Percentiles rank a stretch among this genome's conserved stretches.
These are phyloP conservation scores for Lodderomyces orthopsilosis DNA, from an alignment of 1,139 yeast species.

Conservation along the genomic window DNA sequence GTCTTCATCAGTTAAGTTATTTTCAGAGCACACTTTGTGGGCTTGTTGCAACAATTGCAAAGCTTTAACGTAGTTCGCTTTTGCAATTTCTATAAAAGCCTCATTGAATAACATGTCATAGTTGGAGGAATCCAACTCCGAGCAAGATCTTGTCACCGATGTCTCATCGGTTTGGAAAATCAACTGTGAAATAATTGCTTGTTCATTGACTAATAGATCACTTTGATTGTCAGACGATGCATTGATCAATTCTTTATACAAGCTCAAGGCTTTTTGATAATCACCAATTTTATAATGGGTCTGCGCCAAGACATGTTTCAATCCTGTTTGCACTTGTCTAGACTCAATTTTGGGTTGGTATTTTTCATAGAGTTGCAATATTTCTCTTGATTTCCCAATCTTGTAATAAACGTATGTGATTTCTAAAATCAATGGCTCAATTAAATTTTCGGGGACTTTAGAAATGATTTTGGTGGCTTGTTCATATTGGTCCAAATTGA, in stretches of 20 bases:
- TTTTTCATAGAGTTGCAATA: constrained; percentile 38
- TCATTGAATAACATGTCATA: constrained; percentile 60
- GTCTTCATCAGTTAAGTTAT: constrained; percentile 37
- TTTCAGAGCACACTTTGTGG: constrained; percentile 38
- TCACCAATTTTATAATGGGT: constrained; percentile 68
- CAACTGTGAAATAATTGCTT: constrained; percentile 64
- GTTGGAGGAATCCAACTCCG: constrained; percentile 12
- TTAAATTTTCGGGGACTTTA: constrained; percentile 35
- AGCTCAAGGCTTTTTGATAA: constrained; percentile 47
- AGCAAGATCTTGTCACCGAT: constrained; percentile 8
- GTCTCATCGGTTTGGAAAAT: constrained; percentile 17
- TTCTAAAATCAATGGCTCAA: constrained; percentile 48
- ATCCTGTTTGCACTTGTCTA: constrained; percentile 34
- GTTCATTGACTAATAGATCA: constrained; percentile 69
- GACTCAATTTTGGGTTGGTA: constrained; percentile 11
- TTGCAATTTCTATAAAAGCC: constrained; percentile 53
- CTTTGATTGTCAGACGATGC: constrained; percentile 33
- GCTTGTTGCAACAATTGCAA: constrained; percentile 52
- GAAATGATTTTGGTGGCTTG: constrained; percentile 51
- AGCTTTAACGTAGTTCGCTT: constrained; percentile 43
- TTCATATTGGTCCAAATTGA: constrained; percentile 67
- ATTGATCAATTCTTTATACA: constrained; percentile 55
- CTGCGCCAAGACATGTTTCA: constrained; percentile 81
- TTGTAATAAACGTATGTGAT: constrained; percentile 72
- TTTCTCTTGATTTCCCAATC: constrained; percentile 44